Evolutionary conservation across 139 green algal species (phyloP).

Genomic region (Chara braunii): DNA sequence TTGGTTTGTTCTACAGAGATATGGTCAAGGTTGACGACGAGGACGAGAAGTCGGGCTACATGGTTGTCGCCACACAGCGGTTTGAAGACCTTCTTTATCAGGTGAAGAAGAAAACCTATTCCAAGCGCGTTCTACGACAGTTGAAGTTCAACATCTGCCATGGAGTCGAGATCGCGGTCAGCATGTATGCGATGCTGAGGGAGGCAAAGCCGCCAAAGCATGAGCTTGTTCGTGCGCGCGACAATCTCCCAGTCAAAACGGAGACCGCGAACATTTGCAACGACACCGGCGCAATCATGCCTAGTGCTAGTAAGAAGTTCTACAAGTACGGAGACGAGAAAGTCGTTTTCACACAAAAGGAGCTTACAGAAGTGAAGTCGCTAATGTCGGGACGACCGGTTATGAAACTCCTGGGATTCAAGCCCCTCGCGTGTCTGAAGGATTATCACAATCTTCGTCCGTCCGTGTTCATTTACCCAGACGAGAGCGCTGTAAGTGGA

Average conservation of each 20-base stretch:
- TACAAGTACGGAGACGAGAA: no score
- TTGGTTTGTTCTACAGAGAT: constrained; percentile 16
- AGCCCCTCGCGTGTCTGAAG: constrained; percentile 45
- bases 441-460: constrained; percentile 49
- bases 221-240: no score
- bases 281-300: no score
- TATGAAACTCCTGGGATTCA: constrained; percentile 62
- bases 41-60: constrained; percentile 9
- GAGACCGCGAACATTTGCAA: no score
- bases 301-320: no score
- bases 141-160: neutral
- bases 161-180: constrained; percentile 15
- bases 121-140: constrained; percentile 10
- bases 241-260: no score
- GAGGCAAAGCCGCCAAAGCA: no score
- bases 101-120: constrained; percentile 22
- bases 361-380: constrained; percentile 35
- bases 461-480: constrained; percentile 59
- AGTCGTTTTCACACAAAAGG: constrained; percentile 27
- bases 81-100: constrained; percentile 14
- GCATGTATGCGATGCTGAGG: constrained; percentile 11
- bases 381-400: constrained; percentile 20
- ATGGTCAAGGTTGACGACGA: neutral
- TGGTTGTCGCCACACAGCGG: no score
- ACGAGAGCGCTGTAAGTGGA: constrained; percentile 48